Base-by-base conservation (phyloP, 441 rosid species). In the Gossypium lobatum region DNA sequence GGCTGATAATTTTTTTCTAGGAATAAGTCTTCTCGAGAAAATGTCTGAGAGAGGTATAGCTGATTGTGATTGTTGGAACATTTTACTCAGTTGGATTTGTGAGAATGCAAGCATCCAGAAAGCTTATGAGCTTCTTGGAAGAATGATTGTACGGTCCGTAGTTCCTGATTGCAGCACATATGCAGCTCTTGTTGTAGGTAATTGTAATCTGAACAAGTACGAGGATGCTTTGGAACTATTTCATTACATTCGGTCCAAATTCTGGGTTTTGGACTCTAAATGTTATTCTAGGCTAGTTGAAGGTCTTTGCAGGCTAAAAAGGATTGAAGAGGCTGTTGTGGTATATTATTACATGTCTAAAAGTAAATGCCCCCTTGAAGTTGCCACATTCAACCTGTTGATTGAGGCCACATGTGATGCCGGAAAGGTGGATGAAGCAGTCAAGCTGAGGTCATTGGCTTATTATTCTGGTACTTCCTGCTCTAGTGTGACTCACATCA, bases 1-100 rank as follows among this genome's bases (percentile, higher is more conserved):
- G 73, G 83, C 78, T 23, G 85, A 73, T 74, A 57, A 79, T 3
- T 75, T 82, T 76, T 60, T 34, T 42, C 13, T 74, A 71, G 92
- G 88, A 14, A 82, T 78, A 67, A 52, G 61, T 65, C 48, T 81
- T 26, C 74, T 83, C 20, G 83, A 74, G 68, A 81, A 78, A 71
- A 82, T 88, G 86, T 77, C 66, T 11, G 70, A 78, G 70, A 77
- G 76, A 46, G 76, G 73, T 46, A 79, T 85, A 50, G 80, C 76
- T 57, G 85, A 88, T 61, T 71, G 85, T 48, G 73, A 80, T 76
- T 86, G 88, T 54, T 85, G 91, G 88, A 85, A 84, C 76, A 75
- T 82, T 80, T 78, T 74, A 25, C 80, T 88, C 77, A 77, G 86
- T 63, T 85, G 88, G 85, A 78, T 84, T 59, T 88, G 84, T 70